These are phyloP conservation scores for Colletotrichum musicola DNA, from an alignment of 2,329 filamentous ascomycete genomes.

Conservation along the genomic window DNA sequence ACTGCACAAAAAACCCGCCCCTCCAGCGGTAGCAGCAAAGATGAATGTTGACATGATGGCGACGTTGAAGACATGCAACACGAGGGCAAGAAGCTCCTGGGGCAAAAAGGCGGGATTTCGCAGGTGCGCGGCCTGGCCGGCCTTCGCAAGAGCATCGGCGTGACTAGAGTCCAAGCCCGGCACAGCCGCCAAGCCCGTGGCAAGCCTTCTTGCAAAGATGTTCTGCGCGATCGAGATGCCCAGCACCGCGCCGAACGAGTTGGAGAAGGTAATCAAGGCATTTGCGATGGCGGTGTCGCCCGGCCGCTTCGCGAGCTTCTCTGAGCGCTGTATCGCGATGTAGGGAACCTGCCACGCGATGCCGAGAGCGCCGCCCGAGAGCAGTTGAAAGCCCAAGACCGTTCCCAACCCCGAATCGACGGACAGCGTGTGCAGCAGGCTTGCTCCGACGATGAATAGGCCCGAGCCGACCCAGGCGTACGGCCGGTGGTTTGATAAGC, in stretches of 20 bases:
- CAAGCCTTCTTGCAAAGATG: slow-evolving; percentile 13
- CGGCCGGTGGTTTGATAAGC: slow-evolving; percentile 2
- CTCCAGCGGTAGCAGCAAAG: slow-evolving; percentile 19
- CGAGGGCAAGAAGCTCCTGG: neutral
- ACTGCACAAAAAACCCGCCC: slow-evolving; percentile 31
- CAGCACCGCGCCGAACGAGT: slow-evolving; percentile 10
- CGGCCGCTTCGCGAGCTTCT: neutral
- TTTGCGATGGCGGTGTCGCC: slow-evolving; percentile 20
- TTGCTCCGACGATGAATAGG: slow-evolving; percentile 59
- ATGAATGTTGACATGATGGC: slow-evolving; percentile 15
- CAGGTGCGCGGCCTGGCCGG: slow-evolving; percentile 6
- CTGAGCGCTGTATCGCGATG: slow-evolving; percentile 10
- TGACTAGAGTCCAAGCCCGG: slow-evolving; percentile 1
- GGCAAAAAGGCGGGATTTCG: neutral
- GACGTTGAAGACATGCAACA: slow-evolving; percentile 11
- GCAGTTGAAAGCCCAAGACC: slow-evolving; percentile 60
- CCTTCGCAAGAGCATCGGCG: slow-evolving; percentile 3
- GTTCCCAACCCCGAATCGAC: slow-evolving; percentile 66
- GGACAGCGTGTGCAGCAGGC: slow-evolving; percentile 66
- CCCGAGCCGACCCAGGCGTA: slow-evolving; percentile 55
- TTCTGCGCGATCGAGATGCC: slow-evolving; percentile 6
- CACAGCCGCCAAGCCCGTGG: neutral
- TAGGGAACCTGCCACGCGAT: slow-evolving; percentile 20
- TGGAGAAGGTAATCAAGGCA: slow-evolving; percentile 12
- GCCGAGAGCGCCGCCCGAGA: slow-evolving; percentile 11